phyloP scores from a whole-genome alignment of 345 rosid species.

The Salix brachista region DNA sequence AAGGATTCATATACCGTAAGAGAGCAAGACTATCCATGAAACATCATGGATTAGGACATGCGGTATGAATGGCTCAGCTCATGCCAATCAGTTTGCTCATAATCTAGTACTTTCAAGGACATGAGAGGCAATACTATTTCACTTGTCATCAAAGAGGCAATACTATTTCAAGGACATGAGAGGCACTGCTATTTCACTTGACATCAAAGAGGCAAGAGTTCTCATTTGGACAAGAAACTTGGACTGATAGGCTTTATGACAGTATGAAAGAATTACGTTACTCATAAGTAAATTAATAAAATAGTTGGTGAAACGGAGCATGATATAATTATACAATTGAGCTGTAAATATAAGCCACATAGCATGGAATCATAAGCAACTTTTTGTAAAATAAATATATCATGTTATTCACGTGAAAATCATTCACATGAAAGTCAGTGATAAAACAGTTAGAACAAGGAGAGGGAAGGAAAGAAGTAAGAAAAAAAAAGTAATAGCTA shows the following conservation, averaged over 20 bases:
- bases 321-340: neutral
- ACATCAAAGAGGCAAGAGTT: neutral
- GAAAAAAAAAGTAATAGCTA: neutral
- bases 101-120: neutral
- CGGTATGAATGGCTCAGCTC: neutral
- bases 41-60: neutral
- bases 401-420: neutral
- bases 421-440: neutral
- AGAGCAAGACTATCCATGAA: neutral
- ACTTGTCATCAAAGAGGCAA: neutral
- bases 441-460: neutral
- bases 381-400: too few relatives aligned
- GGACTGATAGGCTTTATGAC: neutral
- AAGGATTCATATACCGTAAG: neutral
- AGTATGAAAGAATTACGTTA: neutral
- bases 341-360: neutral
- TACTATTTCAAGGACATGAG: neutral
- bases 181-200: neutral
- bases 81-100: neutral
- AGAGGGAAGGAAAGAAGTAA: neutral
- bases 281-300: neutral
- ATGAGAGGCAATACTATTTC: neutral
- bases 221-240: neutral
- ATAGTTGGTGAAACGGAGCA: neutral
- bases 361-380: neutral